These are phyloP conservation scores for Jatropha podagrica DNA, from an alignment of 441 rosid species.

Conservation along the genomic window DNA sequence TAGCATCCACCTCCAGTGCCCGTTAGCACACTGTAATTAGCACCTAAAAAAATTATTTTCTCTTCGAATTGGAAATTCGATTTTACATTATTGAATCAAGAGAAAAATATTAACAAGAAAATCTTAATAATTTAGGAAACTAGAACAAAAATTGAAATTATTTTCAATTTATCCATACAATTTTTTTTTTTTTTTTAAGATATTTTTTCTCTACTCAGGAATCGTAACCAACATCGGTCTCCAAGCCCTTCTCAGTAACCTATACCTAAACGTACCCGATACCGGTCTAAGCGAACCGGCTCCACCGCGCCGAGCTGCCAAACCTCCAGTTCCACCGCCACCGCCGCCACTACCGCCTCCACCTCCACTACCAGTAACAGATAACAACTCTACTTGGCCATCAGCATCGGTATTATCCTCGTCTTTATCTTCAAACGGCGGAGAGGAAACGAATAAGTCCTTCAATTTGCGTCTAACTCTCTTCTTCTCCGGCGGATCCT, in stretches of 20 bases:
- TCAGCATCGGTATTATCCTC: slow-evolving; percentile 24
- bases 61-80: neutral
- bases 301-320: slow-evolving; percentile 29
- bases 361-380: slow-evolving; percentile 26
- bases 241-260: slow-evolving; percentile 79
- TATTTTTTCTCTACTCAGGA: slow-evolving; percentile 51
- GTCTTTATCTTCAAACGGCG: slow-evolving; percentile 47
- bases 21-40: neutral
- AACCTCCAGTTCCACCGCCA: slow-evolving; percentile 27
- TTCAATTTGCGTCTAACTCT: slow-evolving; percentile 57
- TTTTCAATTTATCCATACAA: slow-evolving; percentile 13
- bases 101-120: neutral
- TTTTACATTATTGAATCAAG: neutral
- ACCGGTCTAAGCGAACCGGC: slow-evolving; percentile 38
- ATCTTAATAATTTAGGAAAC: neutral
- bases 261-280: slow-evolving; percentile 54
- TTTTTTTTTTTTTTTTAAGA: slow-evolving; percentile 16
- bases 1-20: slow-evolving; percentile 1
- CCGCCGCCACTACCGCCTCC: slow-evolving; percentile 12
- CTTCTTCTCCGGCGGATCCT: slow-evolving; percentile 33
- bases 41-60: neutral
- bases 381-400: slow-evolving; percentile 27
- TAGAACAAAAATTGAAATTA: neutral
- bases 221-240: slow-evolving; percentile 78
- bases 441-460: slow-evolving; percentile 78